phyloP scores from a whole-genome alignment of 2,329 filamentous ascomycete genomes.

The Chaetomium olivaceum region DNA sequence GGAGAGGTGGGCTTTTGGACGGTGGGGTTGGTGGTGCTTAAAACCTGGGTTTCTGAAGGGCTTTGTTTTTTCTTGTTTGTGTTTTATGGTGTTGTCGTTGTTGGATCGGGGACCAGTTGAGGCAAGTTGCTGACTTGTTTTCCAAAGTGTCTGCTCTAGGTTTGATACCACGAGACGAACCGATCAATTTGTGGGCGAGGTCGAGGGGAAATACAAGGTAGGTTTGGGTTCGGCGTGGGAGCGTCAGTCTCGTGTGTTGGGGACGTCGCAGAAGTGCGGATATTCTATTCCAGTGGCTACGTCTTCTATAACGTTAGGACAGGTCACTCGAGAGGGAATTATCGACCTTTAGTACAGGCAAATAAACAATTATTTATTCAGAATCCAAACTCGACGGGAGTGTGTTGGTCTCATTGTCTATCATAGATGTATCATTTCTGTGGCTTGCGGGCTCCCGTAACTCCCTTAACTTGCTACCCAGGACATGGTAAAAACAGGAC shows the following conservation, averaged over 20 bases:
- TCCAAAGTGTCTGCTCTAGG: background rate
- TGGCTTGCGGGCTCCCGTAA: background rate
- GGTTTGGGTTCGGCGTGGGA: background rate
- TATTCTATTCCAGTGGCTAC: background rate
- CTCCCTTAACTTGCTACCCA: background rate
- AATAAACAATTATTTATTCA: background rate
- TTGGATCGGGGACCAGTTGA: background rate
- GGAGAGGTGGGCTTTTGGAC: conserved; percentile 23
- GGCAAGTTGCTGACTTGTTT: conserved; percentile 6
- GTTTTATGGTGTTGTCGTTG: background rate
- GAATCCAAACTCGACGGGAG: background rate
- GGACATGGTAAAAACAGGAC: background rate
- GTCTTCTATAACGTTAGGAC: background rate
- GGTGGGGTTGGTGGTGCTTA: conserved; percentile 44
- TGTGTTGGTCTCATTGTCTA: background rate
- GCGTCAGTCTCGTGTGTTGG: too few species aligned
- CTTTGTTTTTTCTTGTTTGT: conserved; percentile 19
- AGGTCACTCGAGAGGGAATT: background rate
- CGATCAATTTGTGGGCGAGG: background rate
- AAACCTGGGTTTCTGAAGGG: conserved; percentile 43
- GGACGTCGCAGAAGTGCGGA: too few species aligned
- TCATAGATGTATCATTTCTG: background rate
- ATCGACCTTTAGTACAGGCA: background rate
- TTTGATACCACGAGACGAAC: background rate
- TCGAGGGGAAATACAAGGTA: background rate